Evolutionary conservation across 176 grass and related monocot species (phyloP).

Genomic region (Oryza glaberrima): DNA sequence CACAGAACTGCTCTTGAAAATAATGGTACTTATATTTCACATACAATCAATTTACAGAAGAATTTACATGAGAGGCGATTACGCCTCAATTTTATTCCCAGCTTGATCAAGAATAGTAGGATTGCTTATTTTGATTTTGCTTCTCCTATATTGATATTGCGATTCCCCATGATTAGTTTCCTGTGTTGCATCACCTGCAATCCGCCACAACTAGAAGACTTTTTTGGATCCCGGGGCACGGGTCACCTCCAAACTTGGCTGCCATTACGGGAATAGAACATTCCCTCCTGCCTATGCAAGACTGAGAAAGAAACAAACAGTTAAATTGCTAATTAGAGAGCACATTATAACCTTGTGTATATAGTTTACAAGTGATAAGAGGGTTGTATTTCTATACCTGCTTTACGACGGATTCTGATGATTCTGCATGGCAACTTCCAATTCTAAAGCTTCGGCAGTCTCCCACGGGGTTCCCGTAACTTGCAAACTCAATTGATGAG

Average conservation of each 20-base stretch:
- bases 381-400: conserved; percentile 31
- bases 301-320: conserved; percentile 35
- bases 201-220: conserved; percentile 56
- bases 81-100: background rate
- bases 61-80: background rate
- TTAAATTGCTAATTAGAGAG: background rate
- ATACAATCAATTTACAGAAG: background rate
- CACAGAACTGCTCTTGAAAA: background rate
- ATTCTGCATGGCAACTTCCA: conserved; percentile 57
- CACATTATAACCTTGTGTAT: background rate
- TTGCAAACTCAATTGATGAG: conserved; percentile 55
- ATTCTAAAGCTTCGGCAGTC: conserved; percentile 26
- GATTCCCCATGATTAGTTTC: background rate
- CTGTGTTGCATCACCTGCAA: conserved; percentile 52
- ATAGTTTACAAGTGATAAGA: conserved; percentile 4
- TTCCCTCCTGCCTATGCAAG: conserved; percentile 49
- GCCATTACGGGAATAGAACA: conserved; percentile 52
- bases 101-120: background rate
- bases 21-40: background rate
- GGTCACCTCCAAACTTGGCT: conserved; percentile 43
- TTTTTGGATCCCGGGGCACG: conserved; percentile 54
- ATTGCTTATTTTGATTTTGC: background rate
- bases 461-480: conserved; percentile 54
- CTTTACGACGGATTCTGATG: conserved; percentile 37
- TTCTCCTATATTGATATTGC: background rate